Conservation (phyloP, 768 basidiomycete genomes). For the Tephrocybe sp. region DNA sequence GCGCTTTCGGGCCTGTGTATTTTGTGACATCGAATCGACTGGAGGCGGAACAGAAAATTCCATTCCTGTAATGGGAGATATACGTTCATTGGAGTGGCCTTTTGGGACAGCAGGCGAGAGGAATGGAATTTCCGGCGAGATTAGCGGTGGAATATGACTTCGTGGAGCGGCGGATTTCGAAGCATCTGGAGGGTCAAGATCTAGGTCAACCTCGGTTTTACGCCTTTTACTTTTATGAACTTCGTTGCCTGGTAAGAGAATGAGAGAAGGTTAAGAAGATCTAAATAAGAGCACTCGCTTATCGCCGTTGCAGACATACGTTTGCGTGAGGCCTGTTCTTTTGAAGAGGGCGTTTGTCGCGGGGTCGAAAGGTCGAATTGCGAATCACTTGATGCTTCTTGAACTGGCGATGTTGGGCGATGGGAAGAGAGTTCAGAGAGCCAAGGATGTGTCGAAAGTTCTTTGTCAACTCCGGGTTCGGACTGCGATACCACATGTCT, state of each 20-base stretch:
- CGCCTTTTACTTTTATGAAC: slow-evolving; percentile 12
- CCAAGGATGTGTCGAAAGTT: too few relatives aligned
- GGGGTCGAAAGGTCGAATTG: slow-evolving; percentile 3
- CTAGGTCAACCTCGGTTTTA: slow-evolving; percentile 7
- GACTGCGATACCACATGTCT: background rate
- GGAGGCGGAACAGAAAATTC: background rate
- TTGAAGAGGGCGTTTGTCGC: background rate
- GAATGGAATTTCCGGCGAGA: background rate
- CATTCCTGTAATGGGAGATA: background rate
- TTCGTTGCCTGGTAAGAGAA: background rate
- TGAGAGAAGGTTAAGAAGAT: background rate
- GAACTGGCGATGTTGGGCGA: background rate
- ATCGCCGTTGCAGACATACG: background rate
- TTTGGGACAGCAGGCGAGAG: background rate
- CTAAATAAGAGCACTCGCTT: background rate
- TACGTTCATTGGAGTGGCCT: background rate
- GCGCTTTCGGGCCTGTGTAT: slow-evolving; percentile 11
- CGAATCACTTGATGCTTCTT: background rate
- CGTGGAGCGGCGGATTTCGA: background rate
- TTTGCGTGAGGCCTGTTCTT: background rate
- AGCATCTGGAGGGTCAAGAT: background rate
- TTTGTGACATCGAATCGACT: slow-evolving; percentile 5
- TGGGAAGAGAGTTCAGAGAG: background rate
- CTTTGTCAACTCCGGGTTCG: too few relatives aligned
- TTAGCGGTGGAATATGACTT: background rate